These are phyloP conservation scores for Metschnikowia vanudenii DNA, from an alignment of 805 yeast species.

Conservation along the genomic window DNA sequence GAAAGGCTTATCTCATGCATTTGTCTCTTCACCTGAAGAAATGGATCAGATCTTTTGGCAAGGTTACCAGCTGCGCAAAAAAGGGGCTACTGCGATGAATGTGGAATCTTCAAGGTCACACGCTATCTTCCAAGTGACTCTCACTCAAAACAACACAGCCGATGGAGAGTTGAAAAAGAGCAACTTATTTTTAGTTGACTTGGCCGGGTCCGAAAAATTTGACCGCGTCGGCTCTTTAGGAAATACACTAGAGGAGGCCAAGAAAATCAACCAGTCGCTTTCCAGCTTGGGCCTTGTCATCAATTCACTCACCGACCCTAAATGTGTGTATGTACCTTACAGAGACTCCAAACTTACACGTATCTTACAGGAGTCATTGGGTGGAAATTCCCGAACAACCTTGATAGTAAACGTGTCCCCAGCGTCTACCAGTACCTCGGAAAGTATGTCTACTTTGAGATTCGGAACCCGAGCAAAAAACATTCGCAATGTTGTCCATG, in stretches of 20 bases:
- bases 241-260: slow-evolving; percentile 75
- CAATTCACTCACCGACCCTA: slow-evolving; percentile 70
- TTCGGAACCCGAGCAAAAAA: slow-evolving; percentile 73
- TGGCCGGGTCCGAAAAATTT: slow-evolving; percentile 85
- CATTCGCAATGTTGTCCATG: slow-evolving; percentile 62
- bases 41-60: slow-evolving; percentile 54
- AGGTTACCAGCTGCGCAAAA: slow-evolving; percentile 57
- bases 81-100: slow-evolving; percentile 67
- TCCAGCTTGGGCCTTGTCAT: slow-evolving; percentile 80
- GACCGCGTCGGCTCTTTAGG: slow-evolving; percentile 78
- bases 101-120: slow-evolving; percentile 76
- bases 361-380: slow-evolving; percentile 73
- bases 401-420: slow-evolving; percentile 75
- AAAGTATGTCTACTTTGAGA: slow-evolving; percentile 68
- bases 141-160: slow-evolving; percentile 56
- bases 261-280: slow-evolving; percentile 75
- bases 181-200: slow-evolving; percentile 70
- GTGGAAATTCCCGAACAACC: slow-evolving; percentile 79
- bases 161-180: slow-evolving; percentile 62
- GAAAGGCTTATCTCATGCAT: slow-evolving; percentile 61
- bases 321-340: slow-evolving; percentile 65
- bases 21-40: slow-evolving; percentile 58
- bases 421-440: slow-evolving; percentile 50
- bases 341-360: slow-evolving; percentile 78
- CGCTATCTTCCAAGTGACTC: slow-evolving; percentile 67